Conservation (phyloP, 2,329 filamentous ascomycete genomes). For the Colletotrichum phormii region DNA sequence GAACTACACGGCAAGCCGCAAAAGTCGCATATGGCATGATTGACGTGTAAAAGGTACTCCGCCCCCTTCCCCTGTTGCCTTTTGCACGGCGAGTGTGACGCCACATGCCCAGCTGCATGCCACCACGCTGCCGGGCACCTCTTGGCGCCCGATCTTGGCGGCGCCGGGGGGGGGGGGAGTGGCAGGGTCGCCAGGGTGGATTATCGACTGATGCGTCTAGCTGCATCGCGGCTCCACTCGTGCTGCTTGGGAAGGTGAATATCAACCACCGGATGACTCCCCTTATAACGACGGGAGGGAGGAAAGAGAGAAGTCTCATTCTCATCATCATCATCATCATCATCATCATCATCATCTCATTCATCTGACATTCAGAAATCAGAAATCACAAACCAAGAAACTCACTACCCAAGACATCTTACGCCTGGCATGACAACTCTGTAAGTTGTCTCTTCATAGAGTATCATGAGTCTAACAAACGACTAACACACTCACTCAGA, state of each 20-base stretch:
- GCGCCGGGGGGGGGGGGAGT: background rate
- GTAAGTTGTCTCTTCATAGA: background rate
- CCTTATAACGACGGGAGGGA: background rate
- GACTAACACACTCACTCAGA: conserved; percentile 42
- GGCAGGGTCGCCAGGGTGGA: background rate
- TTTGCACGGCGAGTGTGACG: background rate
- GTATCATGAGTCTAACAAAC: no score
- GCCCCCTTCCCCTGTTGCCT: background rate
- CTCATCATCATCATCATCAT: background rate
- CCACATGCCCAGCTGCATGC: conserved; percentile 12
- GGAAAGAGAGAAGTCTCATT: background rate
- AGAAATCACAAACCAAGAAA: background rate
- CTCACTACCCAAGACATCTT: background rate
- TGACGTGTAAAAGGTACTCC: background rate
- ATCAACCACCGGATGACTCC: background rate
- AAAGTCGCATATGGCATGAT: background rate
- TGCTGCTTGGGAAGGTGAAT: background rate
- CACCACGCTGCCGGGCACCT: background rate
- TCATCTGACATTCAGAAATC: background rate
- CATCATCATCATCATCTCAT: background rate
- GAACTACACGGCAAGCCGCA: background rate
- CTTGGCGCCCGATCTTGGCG: conserved; percentile 5
- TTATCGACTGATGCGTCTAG: background rate
- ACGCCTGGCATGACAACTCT: conserved; percentile 21
- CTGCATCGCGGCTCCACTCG: background rate